These are phyloP conservation scores for Aleurites moluccanus DNA, from an alignment of 441 rosid species.

Conservation along the genomic window DNA sequence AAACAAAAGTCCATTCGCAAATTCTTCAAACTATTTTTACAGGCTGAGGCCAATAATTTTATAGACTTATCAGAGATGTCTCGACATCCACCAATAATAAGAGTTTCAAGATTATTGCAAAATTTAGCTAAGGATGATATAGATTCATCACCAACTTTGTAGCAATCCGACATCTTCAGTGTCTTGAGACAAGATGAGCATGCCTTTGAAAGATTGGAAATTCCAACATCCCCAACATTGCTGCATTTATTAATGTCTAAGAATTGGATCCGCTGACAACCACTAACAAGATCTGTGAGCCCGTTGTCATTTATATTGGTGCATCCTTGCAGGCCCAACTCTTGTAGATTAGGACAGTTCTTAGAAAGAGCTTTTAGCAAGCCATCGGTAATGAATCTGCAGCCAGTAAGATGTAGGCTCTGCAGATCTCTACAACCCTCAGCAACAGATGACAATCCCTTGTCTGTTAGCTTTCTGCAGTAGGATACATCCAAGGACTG, in stretches of 20 bases:
- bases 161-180: conserved; percentile 79
- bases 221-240: conserved; percentile 67
- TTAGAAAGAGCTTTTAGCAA: conserved; percentile 52
- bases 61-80: conserved; percentile 65
- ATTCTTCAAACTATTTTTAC: conserved; percentile 64
- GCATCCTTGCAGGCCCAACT: conserved; percentile 82
- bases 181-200: conserved; percentile 68
- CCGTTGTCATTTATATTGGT: conserved; percentile 64
- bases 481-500: conserved; percentile 80
- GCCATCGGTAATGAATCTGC: conserved; percentile 63
- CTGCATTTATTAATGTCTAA: conserved; percentile 84
- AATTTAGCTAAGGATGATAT: conserved; percentile 54
- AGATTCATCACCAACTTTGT: conserved; percentile 69
- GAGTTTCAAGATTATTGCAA: conserved; percentile 74
- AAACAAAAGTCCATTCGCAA: conserved; percentile 96
- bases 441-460: conserved; percentile 76
- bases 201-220: conserved; percentile 59
- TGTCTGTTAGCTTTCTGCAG: conserved; percentile 80
- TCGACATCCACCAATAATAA: conserved; percentile 77
- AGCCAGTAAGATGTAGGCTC: conserved; percentile 62
- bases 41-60: conserved; percentile 57
- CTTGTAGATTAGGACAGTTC: conserved; percentile 58
- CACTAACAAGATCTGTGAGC: conserved; percentile 57
- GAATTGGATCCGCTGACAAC: conserved; percentile 56
- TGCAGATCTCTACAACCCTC: conserved; percentile 67